Conservation (phyloP, 2,329 filamentous ascomycete genomes). For the Beauveria bassiana region DNA sequence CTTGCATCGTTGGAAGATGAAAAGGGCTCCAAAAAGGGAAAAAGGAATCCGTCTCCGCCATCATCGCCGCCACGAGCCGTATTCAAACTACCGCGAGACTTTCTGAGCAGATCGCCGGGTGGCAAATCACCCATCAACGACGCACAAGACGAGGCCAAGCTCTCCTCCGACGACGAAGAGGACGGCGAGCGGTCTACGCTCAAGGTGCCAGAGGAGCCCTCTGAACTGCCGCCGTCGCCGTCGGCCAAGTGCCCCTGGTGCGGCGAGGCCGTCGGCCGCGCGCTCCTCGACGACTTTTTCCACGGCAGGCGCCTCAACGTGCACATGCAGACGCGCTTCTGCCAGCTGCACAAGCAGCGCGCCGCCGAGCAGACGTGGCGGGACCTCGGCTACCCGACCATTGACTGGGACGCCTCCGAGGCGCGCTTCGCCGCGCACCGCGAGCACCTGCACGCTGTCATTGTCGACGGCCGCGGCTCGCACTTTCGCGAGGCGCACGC, state of each 20-base stretch:
- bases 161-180: not conserved
- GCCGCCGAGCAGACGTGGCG: conserved; percentile 42
- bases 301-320: conserved; percentile 43
- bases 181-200: not conserved
- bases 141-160: not conserved
- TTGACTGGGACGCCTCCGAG: conserved; percentile 60
- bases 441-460: conserved; percentile 45
- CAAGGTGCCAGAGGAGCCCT: not conserved
- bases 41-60: conserved; percentile 3
- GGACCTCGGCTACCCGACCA: conserved; percentile 56
- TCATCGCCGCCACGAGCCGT: conserved; percentile 15
- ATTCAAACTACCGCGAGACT: conserved; percentile 16
- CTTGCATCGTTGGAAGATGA: not conserved
- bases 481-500: conserved; percentile 53
- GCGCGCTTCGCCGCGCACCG: conserved; percentile 51
- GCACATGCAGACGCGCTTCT: conserved; percentile 54
- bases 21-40: not conserved
- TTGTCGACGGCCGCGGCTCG: conserved; percentile 49
- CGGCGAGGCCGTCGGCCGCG: conserved; percentile 46
- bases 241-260: conserved; percentile 56
- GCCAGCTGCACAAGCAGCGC: conserved; percentile 51
- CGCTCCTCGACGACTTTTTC: conserved; percentile 46
- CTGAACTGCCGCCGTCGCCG: not conserved
- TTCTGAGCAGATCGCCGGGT: not conserved
- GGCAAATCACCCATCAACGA: not conserved